Evolutionary conservation across 331 rosid genomes (phyloP).

Genomic region (Acacia pycnantha): DNA sequence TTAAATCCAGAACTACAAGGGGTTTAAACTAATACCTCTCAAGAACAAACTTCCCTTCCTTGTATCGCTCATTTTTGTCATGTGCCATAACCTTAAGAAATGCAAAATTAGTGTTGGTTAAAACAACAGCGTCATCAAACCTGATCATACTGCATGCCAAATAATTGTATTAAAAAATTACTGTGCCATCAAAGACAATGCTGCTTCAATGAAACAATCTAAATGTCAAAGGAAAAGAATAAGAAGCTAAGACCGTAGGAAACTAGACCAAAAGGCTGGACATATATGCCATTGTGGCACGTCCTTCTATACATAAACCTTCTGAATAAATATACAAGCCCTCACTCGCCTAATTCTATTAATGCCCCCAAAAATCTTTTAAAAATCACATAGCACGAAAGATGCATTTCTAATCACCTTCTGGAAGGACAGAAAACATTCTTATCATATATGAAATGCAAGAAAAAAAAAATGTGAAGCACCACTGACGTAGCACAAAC

Average conservation of each 20-base stretch:
- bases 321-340: constrained; percentile 8
- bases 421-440: background rate
- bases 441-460: background rate
- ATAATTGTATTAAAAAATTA: background rate
- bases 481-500: background rate
- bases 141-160: background rate
- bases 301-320: constrained; percentile 22
- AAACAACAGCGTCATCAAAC: background rate
- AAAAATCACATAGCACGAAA: background rate
- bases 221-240: background rate
- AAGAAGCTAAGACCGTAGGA: background rate
- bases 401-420: background rate
- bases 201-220: background rate
- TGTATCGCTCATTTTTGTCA: constrained; percentile 66
- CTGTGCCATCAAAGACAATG: constrained; percentile 4
- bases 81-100: constrained; percentile 70
- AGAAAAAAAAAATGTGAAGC: background rate
- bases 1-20: background rate
- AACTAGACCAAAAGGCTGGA: constrained; percentile 3
- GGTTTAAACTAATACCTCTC: constrained; percentile 52
- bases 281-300: background rate
- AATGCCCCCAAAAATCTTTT: background rate
- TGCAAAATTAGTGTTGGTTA: constrained; percentile 15
- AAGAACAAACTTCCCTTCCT: constrained; percentile 88
- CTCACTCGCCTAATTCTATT: constrained; percentile 2